A percentile compares a stretch with the other conserved stretches of the same genome.
These are phyloP conservation scores for Ogataea haglerorum DNA, from an alignment of 805 yeast species.

Conservation along the genomic window DNA sequence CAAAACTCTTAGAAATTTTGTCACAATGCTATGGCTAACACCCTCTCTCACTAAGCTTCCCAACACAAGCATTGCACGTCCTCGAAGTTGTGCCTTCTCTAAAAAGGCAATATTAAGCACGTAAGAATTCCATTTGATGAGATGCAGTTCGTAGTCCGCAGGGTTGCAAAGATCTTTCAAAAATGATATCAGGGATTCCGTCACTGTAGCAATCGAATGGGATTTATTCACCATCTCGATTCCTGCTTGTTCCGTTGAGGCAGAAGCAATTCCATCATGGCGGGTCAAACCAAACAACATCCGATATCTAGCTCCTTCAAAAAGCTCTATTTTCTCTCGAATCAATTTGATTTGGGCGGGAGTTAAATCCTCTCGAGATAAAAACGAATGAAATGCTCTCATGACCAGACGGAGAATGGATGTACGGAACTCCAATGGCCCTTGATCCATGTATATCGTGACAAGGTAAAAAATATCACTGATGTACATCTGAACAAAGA, in stretches of 20 bases:
- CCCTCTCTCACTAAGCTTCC: conserved; percentile 67
- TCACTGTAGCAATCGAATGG: conserved; percentile 53
- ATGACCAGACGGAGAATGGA: conserved; percentile 59
- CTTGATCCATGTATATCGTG: conserved; percentile 54
- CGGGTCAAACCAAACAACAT: conserved; percentile 69
- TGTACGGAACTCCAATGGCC: conserved; percentile 53
- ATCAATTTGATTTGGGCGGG: conserved; percentile 38
- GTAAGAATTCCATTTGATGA: conserved; percentile 61
- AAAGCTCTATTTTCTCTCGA: conserved; percentile 42
- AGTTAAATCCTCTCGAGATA: conserved; percentile 52
- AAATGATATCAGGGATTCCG: conserved; percentile 51
- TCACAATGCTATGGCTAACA: conserved; percentile 50
- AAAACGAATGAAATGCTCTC: conserved; percentile 67
- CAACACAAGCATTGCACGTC: conserved; percentile 62
- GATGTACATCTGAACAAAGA: conserved; percentile 58
- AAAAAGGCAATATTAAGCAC: conserved; percentile 60
- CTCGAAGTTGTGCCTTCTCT: conserved; percentile 55
- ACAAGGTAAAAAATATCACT: conserved; percentile 71
- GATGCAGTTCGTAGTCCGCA: conserved; percentile 52
- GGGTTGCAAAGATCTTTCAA: conserved; percentile 46
- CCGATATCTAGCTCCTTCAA: conserved; percentile 61
- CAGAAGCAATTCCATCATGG: conserved; percentile 38
- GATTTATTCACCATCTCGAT: conserved; percentile 39
- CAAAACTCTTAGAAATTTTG: conserved; percentile 21
- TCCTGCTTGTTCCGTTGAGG: conserved; percentile 25